phyloP scores from a whole-genome alignment of 176 grass and related monocot species.

The Aegilops tauschii region DNA sequence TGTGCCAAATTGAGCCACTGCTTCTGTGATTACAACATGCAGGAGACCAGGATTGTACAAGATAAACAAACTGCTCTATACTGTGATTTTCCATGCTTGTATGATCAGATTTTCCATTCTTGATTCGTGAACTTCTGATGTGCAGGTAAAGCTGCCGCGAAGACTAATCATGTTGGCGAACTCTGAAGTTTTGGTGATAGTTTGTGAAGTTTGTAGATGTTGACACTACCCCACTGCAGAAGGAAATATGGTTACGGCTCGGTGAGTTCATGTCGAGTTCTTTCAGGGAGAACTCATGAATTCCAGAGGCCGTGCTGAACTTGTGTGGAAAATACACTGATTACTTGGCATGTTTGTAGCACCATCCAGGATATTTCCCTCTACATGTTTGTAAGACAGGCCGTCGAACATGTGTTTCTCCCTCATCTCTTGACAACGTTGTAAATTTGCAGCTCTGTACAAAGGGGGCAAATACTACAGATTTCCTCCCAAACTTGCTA shows the following conservation, averaged over 20 bases:
- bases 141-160: conserved; percentile 12
- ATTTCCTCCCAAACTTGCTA: no score
- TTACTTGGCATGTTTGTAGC: neutral
- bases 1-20: neutral
- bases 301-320: neutral
- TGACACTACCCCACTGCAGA: neutral
- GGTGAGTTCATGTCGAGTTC: neutral
- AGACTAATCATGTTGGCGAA: conserved; percentile 2
- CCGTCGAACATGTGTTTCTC: neutral
- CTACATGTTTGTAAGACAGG: neutral
- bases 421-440: neutral
- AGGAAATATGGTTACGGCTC: neutral
- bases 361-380: neutral
- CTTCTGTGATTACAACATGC: neutral
- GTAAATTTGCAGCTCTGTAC: neutral
- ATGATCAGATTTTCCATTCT: neutral
- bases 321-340: neutral
- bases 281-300: neutral
- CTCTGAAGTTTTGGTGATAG: conserved; percentile 18
- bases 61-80: neutral
- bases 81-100: neutral
- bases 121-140: neutral
- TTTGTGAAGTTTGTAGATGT: neutral
- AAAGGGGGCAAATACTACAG: no score
- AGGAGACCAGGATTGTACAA: neutral